phyloP scores from a whole-genome alignment of 2,329 filamentous ascomycete genomes.

The Escovopsis weberi region DNA sequence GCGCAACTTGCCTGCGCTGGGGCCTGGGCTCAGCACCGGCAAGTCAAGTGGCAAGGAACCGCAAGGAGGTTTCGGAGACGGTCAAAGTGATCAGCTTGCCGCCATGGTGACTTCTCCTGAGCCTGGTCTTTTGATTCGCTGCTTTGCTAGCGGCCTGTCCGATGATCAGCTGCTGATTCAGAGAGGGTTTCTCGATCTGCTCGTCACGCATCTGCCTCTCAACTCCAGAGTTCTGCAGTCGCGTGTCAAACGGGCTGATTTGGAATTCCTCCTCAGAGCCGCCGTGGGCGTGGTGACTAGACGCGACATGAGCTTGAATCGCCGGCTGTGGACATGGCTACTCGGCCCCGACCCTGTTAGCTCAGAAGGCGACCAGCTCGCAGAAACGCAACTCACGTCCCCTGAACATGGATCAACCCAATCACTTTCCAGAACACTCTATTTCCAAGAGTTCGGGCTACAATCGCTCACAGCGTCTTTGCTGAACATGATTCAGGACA shows the following conservation, averaged over 20 bases:
- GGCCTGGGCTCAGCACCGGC: constrained; percentile 4
- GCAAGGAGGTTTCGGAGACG: constrained; percentile 6
- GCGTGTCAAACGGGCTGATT: constrained; percentile 56
- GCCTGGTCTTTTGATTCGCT: constrained; percentile 76
- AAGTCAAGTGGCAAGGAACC: constrained; percentile 3
- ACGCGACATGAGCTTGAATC: constrained; percentile 92
- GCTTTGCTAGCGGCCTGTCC: constrained; percentile 76
- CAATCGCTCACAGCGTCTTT: constrained; percentile 60
- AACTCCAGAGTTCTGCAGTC: constrained; percentile 69
- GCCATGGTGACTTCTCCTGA: constrained; percentile 74
- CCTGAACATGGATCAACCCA: constrained; percentile 29
- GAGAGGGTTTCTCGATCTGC: constrained; percentile 79
- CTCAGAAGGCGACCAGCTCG: constrained; percentile 31
- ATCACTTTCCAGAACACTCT: constrained; percentile 50
- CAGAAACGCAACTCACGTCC: constrained; percentile 30
- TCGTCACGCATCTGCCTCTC: constrained; percentile 80
- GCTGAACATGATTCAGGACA: constrained; percentile 54
- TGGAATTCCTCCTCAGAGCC: constrained; percentile 68
- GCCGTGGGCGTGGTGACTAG: constrained; percentile 78
- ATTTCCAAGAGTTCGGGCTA: constrained; percentile 72
- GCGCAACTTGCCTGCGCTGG: constrained; percentile 51
- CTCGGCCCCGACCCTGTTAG: constrained; percentile 57
- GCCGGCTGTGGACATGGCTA: constrained; percentile 92
- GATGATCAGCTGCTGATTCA: constrained; percentile 89
- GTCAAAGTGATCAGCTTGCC: constrained; percentile 35